Base-by-base conservation (phyloP, 306 rosid genomes). In the Prunus salicina region DNA sequence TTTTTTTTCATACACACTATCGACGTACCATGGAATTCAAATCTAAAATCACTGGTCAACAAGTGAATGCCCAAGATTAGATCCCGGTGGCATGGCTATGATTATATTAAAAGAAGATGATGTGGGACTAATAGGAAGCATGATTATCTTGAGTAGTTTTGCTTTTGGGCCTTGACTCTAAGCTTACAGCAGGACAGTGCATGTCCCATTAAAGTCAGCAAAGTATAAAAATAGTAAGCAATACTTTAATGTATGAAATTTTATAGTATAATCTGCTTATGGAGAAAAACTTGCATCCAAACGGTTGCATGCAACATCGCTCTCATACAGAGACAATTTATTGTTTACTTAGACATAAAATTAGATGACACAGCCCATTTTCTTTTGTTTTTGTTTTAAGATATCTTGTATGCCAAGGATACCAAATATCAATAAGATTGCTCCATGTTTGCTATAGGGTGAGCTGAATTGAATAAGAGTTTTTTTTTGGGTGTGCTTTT, bases 341-440 rank as follows among this genome's bases (percentile, higher is more conserved):
- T 53, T 67, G 75, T 67, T 20, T 45, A 46, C 34, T 52, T 50
- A 41, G 25, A 50, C 60, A 45, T 46, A 63, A 57, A 67, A 57
- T 22, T 67, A 28, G 12, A n/a, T 60, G 34, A 60, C 7, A 63
- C 45, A 25, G 7, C 9, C 41, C 43, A 47, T 50, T 28, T 78
- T 34, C 18, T 22, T 27, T 15, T 30, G 12, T n/a, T 15, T 50
- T 12, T 25, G 24, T 55, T 69, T 53, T 25, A 45, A 19, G 69
- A 76, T 76, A 75, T 49, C 84, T 79, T 76, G 28, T 60, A 38
- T 25, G 74, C 63, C 67, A 72, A 79, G 81, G 76, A 20, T 30
- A 64, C 68, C 46, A 25, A 45, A 45, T 57, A 52, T 67, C 76
- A 62, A 6, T 43, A 43, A 68, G 78, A 75, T 70, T n/a, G 47